These are phyloP conservation scores for Gastrolobium bilobum DNA, from an alignment of 306 rosid species.

Conservation along the genomic window DNA sequence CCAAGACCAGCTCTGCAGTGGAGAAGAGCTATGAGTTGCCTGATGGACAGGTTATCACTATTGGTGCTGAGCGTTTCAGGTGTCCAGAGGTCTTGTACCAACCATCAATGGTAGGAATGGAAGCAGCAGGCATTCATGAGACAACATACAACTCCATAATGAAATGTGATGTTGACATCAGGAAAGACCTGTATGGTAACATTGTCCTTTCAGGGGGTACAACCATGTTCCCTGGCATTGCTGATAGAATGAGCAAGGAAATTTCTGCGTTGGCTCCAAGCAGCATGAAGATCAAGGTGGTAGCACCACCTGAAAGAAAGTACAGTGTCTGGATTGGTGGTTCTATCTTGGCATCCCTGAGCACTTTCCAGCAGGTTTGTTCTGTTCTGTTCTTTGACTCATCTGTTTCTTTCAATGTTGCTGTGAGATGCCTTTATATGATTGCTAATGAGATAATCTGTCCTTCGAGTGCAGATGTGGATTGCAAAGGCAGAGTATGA, in stretches of 20 bases:
- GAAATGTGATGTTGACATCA: slow-evolving; percentile 67
- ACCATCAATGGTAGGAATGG: slow-evolving; percentile 70
- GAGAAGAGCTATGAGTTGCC: slow-evolving; percentile 70
- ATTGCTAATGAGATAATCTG: slow-evolving; percentile 29
- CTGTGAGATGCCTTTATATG: neutral
- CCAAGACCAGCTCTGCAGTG: slow-evolving; percentile 67
- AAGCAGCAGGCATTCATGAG: slow-evolving; percentile 67
- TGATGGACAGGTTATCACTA: slow-evolving; percentile 66
- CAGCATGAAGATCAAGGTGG: slow-evolving; percentile 71
- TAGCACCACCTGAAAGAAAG: slow-evolving; percentile 68
- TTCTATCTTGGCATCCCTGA: slow-evolving; percentile 64
- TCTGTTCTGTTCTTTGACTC: slow-evolving; percentile 27
- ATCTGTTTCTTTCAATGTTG: neutral
- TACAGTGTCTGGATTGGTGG: slow-evolving; percentile 75
- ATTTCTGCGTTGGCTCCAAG: slow-evolving; percentile 66
- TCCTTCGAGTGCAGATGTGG: slow-evolving; percentile 58
- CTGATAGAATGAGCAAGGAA: slow-evolving; percentile 71
- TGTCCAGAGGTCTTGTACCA: slow-evolving; percentile 72
- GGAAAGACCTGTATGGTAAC: slow-evolving; percentile 68
- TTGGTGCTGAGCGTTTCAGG: slow-evolving; percentile 69
- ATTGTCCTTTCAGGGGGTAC: slow-evolving; percentile 68
- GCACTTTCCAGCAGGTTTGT: slow-evolving; percentile 65
- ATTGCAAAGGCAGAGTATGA: slow-evolving; percentile 67
- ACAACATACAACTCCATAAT: slow-evolving; percentile 68
- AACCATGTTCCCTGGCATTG: slow-evolving; percentile 68